A percentile compares a stretch with the other conserved stretches of the same genome.
phyloP scores from a whole-genome alignment of 805 yeast species.

The Spathaspora gorwiae region DNA sequence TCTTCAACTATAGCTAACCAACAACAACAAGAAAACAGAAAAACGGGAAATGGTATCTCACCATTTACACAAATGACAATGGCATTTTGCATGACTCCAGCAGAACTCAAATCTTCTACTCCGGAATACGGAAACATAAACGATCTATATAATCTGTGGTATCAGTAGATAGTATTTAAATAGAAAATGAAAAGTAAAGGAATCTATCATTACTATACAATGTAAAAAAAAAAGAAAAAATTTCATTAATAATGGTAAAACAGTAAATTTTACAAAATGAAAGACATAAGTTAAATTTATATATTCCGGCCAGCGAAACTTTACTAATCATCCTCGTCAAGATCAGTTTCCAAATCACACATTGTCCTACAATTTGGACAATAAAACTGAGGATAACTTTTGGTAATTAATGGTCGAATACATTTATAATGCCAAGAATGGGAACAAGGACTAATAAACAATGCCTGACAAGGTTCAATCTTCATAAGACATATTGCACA shows the following conservation, averaged over 20 bases:
- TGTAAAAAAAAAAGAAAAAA: too few relatives aligned
- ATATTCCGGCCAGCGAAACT: neutral
- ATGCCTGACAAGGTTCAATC: slow-evolving; percentile 82
- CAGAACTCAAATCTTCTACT: neutral
- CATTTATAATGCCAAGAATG: slow-evolving; percentile 97
- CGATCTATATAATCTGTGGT: neutral
- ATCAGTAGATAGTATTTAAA: neutral
- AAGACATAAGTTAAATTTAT: too few relatives aligned
- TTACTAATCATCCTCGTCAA: slow-evolving; percentile 49
- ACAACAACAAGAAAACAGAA: neutral
- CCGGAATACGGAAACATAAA: neutral
- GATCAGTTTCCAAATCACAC: slow-evolving; percentile 86
- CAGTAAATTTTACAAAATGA: too few relatives aligned
- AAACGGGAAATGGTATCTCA: neutral
- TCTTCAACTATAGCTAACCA: neutral
- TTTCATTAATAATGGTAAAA: too few relatives aligned
- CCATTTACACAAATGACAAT: slow-evolving; percentile 18
- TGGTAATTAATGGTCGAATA: slow-evolving; percentile 79
- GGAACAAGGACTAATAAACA: slow-evolving; percentile 89
- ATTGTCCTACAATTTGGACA: slow-evolving; percentile 94
- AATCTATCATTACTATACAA: neutral
- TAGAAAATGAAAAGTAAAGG: neutral
- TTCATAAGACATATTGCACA: slow-evolving; percentile 87
- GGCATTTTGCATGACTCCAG: slow-evolving; percentile 14
- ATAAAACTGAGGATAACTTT: slow-evolving; percentile 86